Conservation (phyloP, 108 stramenopile genomes). For the Nannochloropsis granulata region DNA sequence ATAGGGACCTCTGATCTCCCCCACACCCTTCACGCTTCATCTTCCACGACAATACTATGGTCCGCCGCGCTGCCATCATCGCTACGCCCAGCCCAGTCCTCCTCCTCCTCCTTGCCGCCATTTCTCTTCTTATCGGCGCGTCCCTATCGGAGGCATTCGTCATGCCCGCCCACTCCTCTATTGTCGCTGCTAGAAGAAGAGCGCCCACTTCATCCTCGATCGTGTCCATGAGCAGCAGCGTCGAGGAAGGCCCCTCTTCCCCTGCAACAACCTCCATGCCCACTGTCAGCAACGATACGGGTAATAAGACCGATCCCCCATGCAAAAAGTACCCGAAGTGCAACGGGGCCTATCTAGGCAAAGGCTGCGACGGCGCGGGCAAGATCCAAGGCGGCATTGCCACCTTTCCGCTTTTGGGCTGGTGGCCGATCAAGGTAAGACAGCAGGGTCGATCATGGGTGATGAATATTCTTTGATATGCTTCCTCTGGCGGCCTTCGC, state of each 20-base stretch:
- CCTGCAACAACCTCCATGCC: not conserved
- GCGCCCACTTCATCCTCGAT: not conserved
- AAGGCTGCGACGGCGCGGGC: not conserved
- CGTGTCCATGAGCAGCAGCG: not conserved
- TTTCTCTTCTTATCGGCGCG: not conserved
- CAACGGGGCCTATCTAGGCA: not conserved
- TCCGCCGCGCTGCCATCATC: too few species aligned
- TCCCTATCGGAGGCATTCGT: not conserved
- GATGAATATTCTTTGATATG: not conserved
- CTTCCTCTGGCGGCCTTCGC: not conserved
- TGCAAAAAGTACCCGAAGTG: not conserved
- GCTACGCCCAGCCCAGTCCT: too few species aligned
- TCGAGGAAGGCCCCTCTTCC: not conserved
- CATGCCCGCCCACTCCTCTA: not conserved
- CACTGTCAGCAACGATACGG: not conserved
- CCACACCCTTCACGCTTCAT: too few species aligned
- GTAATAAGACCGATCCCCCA: not conserved
- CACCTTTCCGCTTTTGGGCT: not conserved
- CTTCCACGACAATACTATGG: too few species aligned
- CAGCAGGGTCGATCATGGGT: not conserved
- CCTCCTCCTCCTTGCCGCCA: not conserved
- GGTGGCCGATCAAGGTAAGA: not conserved
- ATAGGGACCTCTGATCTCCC: too few species aligned
- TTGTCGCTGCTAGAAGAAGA: not conserved
- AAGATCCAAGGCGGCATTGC: not conserved